phyloP scores from a whole-genome alignment of 495 filamentous ascomycete species.

The Chaetomium fimeti region DNA sequence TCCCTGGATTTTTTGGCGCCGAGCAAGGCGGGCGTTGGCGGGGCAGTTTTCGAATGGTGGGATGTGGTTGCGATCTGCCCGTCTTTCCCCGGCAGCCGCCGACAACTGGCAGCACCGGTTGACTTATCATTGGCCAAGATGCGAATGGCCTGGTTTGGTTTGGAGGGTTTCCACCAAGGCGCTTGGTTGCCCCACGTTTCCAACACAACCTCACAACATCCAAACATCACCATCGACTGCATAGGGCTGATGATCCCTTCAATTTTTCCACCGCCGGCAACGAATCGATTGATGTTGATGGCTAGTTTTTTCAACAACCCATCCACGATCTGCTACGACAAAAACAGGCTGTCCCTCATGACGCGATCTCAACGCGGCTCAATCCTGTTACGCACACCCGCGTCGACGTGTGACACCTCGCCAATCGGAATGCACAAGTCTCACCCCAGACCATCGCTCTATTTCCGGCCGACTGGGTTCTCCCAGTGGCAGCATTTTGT shows the following conservation, averaged over 20 bases:
- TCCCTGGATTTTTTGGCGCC: conserved; percentile 10
- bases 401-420: conserved; percentile 28
- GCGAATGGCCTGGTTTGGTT: conserved; percentile 1
- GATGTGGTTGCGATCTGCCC: conserved; percentile 15
- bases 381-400: conserved; percentile 10
- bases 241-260: background rate
- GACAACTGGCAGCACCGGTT: conserved; percentile 1
- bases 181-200: background rate
- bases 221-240: background rate
- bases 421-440: conserved; percentile 31
- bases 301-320: background rate
- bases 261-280: background rate
- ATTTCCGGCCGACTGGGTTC: conserved; percentile 29
- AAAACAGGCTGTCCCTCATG: conserved; percentile 22
- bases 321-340: conserved; percentile 1
- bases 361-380: conserved; percentile 34
- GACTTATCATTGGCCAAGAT: conserved; percentile 13
- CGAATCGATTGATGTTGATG: background rate
- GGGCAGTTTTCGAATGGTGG: conserved; percentile 5
- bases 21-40: background rate
- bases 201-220: background rate
- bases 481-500: conserved; percentile 19
- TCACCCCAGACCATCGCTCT: conserved; percentile 23
- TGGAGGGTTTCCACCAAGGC: background rate
- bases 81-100: conserved; percentile 8